Base-by-base conservation (phyloP, 257 asterid species). In the Linderniella brevidens region DNA sequence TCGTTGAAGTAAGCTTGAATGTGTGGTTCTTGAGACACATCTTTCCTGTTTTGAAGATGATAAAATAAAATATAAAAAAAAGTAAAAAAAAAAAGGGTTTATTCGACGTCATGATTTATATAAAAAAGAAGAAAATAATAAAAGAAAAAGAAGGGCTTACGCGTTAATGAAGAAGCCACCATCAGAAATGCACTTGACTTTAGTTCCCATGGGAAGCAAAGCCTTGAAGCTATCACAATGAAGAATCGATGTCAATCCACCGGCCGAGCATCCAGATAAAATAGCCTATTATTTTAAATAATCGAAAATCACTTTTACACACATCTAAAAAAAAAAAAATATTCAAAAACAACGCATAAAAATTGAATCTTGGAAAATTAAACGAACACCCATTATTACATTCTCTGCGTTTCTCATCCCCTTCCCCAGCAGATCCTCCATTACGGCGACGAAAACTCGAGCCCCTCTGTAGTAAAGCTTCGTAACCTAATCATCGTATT, bases 231-330 rank as follows among this genome's bases (percentile, higher is more conserved):
- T 69, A 57, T 88, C 98, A 38, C 98, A 88, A 50, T 88, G 72
- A 48, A 84, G 75, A 52, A 88, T 84, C 9, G 98, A 61, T 11
- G 94, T 49, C 60, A 84, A 69, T 48, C 96, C 98, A 53, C 98
- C 98, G 19, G 98, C 96, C 1, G 98, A 88, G 64, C 98, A 84
- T 58, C 98, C 98, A 12, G 95, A 84, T 8, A 88, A 63, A 62
- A 88, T 56, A 19, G 94, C 98, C 98, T 88, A 57, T 48, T 45
- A 4, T 25, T 25, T 25, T n/a, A 41, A 37, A 47, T 29, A 56
- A 47, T 9, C 48, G 48, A 19, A 7, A 3, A 25, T 19, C 20
- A 17, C 15, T 15, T 8, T 13, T 16, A 3, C 17, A 13, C 3
- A 17, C 1, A 15, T 13, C 8, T 43, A 12, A 9, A 18, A 43